These are phyloP conservation scores for Saturnispora galanensis DNA, from an alignment of 805 yeast species.

Conservation along the genomic window DNA sequence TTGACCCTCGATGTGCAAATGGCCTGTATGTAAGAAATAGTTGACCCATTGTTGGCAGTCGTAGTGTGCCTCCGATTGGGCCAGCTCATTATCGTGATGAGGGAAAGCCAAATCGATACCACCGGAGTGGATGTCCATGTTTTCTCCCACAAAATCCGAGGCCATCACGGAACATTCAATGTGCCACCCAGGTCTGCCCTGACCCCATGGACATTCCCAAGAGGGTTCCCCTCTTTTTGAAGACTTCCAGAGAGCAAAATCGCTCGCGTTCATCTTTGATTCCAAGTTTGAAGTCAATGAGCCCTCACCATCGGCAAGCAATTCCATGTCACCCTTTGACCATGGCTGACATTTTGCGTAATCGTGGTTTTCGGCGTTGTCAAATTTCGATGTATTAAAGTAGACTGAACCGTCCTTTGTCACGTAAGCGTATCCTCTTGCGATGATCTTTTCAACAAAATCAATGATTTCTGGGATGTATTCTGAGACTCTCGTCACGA, in stretches of 20 bases:
- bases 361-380: slow-evolving; percentile 56
- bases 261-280: slow-evolving; percentile 66
- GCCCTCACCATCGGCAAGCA: slow-evolving; percentile 94
- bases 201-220: slow-evolving; percentile 95
- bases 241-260: slow-evolving; percentile 95
- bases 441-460: slow-evolving; percentile 66
- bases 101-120: slow-evolving; percentile 98
- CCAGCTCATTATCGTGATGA: slow-evolving; percentile 96
- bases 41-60: slow-evolving; percentile 93
- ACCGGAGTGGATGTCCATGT: slow-evolving; percentile 92
- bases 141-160: slow-evolving; percentile 69
- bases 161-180: slow-evolving; percentile 99
- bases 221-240: slow-evolving; percentile 96
- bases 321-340: slow-evolving; percentile 82
- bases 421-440: slow-evolving; percentile 74
- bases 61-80: slow-evolving; percentile 90
- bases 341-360: slow-evolving; percentile 98
- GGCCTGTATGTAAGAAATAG: slow-evolving; percentile 95
- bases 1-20: slow-evolving; percentile 95
- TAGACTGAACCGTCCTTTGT: slow-evolving; percentile 91
- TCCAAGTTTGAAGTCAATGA: slow-evolving; percentile 40
- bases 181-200: slow-evolving; percentile 99
- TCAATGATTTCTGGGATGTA: slow-evolving; percentile 85
- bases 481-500: slow-evolving; percentile 91
- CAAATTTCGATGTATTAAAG: slow-evolving; percentile 82